Base-by-base conservation (phyloP, 805 yeast genomes). In the Pichia californica region DNA sequence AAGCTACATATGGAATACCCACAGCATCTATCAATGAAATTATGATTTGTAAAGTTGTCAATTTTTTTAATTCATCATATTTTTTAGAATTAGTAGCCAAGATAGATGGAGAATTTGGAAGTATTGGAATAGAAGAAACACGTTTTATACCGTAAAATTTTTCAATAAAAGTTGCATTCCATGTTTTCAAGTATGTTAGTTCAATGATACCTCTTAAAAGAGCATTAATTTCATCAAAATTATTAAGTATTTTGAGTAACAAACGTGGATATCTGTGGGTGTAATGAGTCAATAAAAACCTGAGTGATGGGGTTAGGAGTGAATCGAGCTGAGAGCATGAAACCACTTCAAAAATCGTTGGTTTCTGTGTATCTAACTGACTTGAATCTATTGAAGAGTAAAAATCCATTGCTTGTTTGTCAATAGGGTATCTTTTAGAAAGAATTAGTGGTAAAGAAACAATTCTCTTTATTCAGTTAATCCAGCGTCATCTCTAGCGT, bases 101-200 rank as follows among this genome's bases (percentile, higher is more conserved):
- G 29, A 4, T 13, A 16, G n/a, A 10, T 7, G 30, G 10, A 6
- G 41, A 31, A 18, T 16, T 4, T n/a, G 41, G 30, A n/a, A 18
- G 31, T 11, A 42, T 29, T 25, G 33, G 38, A 20, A 44, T 32
- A 13, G 49, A 27, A 19, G 32, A 31, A 25, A 74, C 73, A 38
- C 95, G 69, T 56, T 88, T 88, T 50, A 91, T 64, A 2, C 97
- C 98, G 57, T 91, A 91, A 58, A 91, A 91, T 57, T 85, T 84
- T 60, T 91, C 97, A 0, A 95, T 87, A 55, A 91, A 87, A 2
- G 93, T 77, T 0, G 94, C 77, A 54, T 86, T 89, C 87, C 93
- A 85, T 38, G 70, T 69, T 40, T 67, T 73, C 38, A 91, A 61
- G 52, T 81, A 85, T 48, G 74, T 71, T 69, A 79, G 79, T 60